Evolutionary conservation across 176 grass and related monocot genomes (phyloP), one percentile per base, ranked within the genome.

Genomic region (Luzula sylvatica): DNA sequence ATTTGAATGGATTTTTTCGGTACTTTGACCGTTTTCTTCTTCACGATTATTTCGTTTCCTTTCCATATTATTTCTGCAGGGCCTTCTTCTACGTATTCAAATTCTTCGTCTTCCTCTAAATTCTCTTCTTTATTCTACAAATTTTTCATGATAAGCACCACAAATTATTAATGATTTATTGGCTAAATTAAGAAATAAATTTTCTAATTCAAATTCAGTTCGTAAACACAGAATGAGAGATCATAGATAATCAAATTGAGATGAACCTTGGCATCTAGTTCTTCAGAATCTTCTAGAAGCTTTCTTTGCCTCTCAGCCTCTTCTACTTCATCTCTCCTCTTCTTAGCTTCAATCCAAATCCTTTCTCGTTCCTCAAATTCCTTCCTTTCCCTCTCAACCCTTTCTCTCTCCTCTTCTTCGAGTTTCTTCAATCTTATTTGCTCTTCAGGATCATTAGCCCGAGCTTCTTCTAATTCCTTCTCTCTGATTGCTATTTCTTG

Each of bases 21-120:
- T 64, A 90, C 44, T 80, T 73, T 90, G 48, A 90, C 35, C 23
- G 32, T 90, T 77, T 90, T 98, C 81, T 98, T 98, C 68, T 90
- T 98, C n/a, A 98, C 78, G 21, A 74, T 90, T 44, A 98, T 98
- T 26, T 98, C 92, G 75, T 90, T 90, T 75, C 75, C 86, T 67
- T 89, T 53, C 92, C 86, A 90, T 62, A 87, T 90, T 56, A 98
- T 90, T 68, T 98, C 85, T 2, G 78, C 85, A 18, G 86, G 78
- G 7, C 86, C 86, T 47, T 79, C 72, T 80, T 98, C 85, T 43
- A 98, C 48, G 76, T 90, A 98, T 40, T 90, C 92, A 84, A 81
- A 90, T 75, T 86, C 85, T 56, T 65, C 56, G 42, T 68, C 69
- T 6, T 73, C 78, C 52, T 77, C 81, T 7, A 29, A 48, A 40